Percentiles rank a stretch among this genome's conserved stretches.
phyloP scores from a whole-genome alignment of 495 filamentous ascomycete species.

The Lasiosphaeria hispida region DNA sequence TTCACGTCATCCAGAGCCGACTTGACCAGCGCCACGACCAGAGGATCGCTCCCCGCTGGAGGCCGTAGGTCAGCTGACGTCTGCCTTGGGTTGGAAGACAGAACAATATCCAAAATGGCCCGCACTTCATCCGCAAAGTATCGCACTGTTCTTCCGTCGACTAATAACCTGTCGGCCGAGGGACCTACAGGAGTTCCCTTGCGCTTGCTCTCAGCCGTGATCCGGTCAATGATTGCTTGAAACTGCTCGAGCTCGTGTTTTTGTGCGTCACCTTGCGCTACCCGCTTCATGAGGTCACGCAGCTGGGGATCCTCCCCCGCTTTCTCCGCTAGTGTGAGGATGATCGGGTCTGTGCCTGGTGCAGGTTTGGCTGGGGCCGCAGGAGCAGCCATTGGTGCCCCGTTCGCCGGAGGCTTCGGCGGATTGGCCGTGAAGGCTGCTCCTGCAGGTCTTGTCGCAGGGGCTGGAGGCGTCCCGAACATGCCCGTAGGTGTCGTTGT shows the following conservation, averaged over 20 bases:
- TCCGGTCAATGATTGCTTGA: conserved; percentile 87
- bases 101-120: conserved; percentile 46
- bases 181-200: conserved; percentile 41
- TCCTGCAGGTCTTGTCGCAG: conserved; percentile 3
- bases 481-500: neutral
- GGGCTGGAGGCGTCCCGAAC: conserved; percentile 5
- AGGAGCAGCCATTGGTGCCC: conserved; percentile 28
- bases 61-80: conserved; percentile 38
- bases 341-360: conserved; percentile 81
- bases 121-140: conserved; percentile 50
- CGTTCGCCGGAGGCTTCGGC: conserved; percentile 21
- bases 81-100: conserved; percentile 45
- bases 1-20: conserved; percentile 38
- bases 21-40: conserved; percentile 45
- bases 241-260: conserved; percentile 81
- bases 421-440: conserved; percentile 1
- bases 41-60: conserved; percentile 40
- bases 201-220: conserved; percentile 59
- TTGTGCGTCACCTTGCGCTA: conserved; percentile 81
- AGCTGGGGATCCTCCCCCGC: conserved; percentile 83
- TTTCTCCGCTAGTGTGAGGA: conserved; percentile 84
- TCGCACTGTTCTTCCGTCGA: conserved; percentile 44
- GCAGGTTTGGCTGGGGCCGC: conserved; percentile 25
- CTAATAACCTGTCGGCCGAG: conserved; percentile 42
- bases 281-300: conserved; percentile 94